These are phyloP conservation scores for Elsinoe batatas DNA, from an alignment of 2,329 filamentous ascomycete species.

Conservation along the genomic window DNA sequence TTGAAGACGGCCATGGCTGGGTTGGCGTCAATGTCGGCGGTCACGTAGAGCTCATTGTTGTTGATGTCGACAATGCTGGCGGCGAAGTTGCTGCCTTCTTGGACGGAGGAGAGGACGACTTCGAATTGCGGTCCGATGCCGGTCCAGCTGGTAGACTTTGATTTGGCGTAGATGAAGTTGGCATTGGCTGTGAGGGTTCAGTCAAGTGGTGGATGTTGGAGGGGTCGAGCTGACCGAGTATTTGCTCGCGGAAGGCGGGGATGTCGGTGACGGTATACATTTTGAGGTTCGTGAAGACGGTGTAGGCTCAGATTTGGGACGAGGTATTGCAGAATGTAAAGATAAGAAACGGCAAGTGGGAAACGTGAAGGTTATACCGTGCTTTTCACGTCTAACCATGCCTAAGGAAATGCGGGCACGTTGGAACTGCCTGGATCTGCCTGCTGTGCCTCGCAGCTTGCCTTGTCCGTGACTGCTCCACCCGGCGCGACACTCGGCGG, in stretches of 20 bases:
- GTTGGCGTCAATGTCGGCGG: not conserved
- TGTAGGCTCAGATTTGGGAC: not conserved
- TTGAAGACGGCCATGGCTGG: slow-evolving; percentile 8
- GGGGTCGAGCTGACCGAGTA: not conserved
- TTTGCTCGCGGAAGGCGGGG: not conserved
- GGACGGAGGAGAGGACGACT: slow-evolving; percentile 3
- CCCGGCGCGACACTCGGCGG: not conserved
- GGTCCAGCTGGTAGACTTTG: not conserved
- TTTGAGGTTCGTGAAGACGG: not conserved
- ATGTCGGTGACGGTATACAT: slow-evolving; percentile 13
- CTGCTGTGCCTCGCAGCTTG: not conserved
- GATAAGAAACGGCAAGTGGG: not conserved
- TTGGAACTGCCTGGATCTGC: not conserved
- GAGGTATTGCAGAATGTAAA: not conserved
- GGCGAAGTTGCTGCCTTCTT: slow-evolving; percentile 7
- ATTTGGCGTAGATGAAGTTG: not conserved
- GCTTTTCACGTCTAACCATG: not conserved
- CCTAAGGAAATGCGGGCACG: not conserved
- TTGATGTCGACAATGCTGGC: slow-evolving; percentile 9
- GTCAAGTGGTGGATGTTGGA: not conserved
- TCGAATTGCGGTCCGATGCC: slow-evolving; percentile 5
- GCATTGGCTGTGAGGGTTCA: slow-evolving; percentile 1
- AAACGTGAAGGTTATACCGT: not conserved
- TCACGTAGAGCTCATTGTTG: slow-evolving; percentile 4
- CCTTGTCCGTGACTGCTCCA: not conserved